Base-by-base conservation (phyloP, 139 green algal genomes). In the Ettlia oleoabundans region DNA sequence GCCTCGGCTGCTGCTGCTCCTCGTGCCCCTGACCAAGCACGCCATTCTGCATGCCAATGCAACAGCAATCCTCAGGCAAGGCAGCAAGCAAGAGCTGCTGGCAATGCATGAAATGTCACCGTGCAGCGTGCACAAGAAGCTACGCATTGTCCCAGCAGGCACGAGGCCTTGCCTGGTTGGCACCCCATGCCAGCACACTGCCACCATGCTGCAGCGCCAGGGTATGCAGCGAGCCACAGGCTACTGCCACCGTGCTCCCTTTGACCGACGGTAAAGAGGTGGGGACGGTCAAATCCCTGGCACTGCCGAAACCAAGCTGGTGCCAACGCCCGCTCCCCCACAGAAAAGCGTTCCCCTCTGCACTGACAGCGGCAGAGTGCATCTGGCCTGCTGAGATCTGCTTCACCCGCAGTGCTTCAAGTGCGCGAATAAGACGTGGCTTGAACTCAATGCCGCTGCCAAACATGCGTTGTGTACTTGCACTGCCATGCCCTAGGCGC, bases 401-500 rank as follows among this genome's bases (percentile, higher is more conserved):
- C 41, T 9, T 40, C 22, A 89, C 64, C 2, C 66, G 81, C 40
- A 81, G 61, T 5, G 62, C 71, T n/a, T 83, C 76, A n/a, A 92
- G 58, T 15, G 63, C 65, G 1, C 87, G 73, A 5, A 91, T 21
- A 24, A 84, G 43, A 0, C 82, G 74, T 22, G 88, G 88, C 66
- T 85, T 79, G 28, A 76, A 66, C 74, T 86, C 77, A 26, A 55
- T 53, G 33, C 75, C 51, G 15, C 30, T 40, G 30, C 64, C 30
- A 51, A 61, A 58, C 58, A 81, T 28, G 37, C 52, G 33, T 37
- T 64, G 68, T 62, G 22, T 74, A 78, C 37, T 52, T n/a, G 58
- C 70, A 90, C 47, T 35, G 42, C 83, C 79, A 80, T 95, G 91
- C 0, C 93, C 93, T 24, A 96, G 91, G 77, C 93, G 89, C 1